Conservation (phyloP, 2,329 filamentous ascomycete genomes). For the Colletotrichum horii region DNA sequence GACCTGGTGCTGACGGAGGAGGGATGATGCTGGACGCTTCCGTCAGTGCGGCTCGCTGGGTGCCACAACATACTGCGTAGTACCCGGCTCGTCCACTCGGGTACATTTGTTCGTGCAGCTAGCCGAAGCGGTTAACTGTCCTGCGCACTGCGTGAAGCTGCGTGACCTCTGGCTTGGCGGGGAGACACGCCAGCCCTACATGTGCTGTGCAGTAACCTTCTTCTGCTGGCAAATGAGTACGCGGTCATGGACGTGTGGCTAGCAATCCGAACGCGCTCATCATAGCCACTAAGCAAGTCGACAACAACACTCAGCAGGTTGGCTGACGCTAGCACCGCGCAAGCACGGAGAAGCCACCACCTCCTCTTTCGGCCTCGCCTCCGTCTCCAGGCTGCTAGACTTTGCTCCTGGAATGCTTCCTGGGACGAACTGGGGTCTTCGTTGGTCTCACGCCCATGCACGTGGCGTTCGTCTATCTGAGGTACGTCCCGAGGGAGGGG, state of each 20-base stretch:
- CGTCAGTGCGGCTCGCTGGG: slow-evolving; percentile 15
- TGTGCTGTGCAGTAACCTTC: not conserved
- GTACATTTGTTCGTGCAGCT: not conserved
- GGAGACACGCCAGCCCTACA: slow-evolving; percentile 15
- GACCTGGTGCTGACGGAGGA: not conserved
- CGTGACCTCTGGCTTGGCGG: not conserved
- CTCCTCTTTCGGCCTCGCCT: not conserved
- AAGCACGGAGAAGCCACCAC: slow-evolving; percentile 1
- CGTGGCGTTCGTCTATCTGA: slow-evolving; percentile 17
- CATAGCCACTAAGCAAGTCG: not conserved
- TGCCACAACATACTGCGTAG: not conserved
- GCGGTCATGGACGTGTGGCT: not conserved
- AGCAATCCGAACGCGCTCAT: not conserved
- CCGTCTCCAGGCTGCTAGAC: not conserved
- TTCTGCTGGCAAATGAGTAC: not conserved
- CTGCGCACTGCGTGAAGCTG: slow-evolving; percentile 1
- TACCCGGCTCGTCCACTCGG: slow-evolving; percentile 8
- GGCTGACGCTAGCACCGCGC: slow-evolving; percentile 13
- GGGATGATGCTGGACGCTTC: slow-evolving; percentile 5
- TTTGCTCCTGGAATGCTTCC: not conserved
- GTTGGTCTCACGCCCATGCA: not conserved
- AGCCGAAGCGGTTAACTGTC: slow-evolving; percentile 1
- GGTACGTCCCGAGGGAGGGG: not conserved
- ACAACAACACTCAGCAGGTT: not conserved
- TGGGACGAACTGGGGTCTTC: not conserved